Percentiles rank a stretch among this genome's conserved stretches.
Evolutionary conservation across 108 stramenopile genomes (phyloP).

Genomic region (Cyclotella cryptica): DNA sequence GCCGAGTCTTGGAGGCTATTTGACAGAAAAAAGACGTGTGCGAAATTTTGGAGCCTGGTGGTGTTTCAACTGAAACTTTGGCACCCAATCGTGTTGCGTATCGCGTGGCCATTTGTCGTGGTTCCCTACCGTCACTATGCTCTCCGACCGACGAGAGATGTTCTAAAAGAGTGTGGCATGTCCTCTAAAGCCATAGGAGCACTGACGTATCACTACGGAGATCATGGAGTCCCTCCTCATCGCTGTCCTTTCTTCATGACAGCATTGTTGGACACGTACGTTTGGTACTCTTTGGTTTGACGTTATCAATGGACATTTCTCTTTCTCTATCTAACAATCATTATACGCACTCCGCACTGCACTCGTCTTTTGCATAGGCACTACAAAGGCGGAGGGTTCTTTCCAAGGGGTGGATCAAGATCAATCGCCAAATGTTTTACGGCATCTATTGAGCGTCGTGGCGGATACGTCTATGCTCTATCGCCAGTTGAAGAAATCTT

Average conservation of each 20-base stretch:
- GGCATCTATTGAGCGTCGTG: constrained; percentile 33
- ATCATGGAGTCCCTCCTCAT: constrained; percentile 35
- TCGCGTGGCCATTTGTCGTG: constrained; percentile 29
- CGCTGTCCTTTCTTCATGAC: constrained; percentile 36
- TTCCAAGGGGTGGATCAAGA: constrained; percentile 35
- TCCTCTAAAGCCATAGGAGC: constrained; percentile 29
- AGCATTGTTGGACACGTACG: constrained; percentile 31
- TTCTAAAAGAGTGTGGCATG: constrained; percentile 19
- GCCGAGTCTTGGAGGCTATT: constrained; percentile 18
- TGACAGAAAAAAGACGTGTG: constrained; percentile 22
- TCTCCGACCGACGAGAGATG: constrained; percentile 26
- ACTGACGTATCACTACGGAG: constrained; percentile 43
- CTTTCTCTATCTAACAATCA: not conserved
- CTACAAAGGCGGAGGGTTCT: constrained; percentile 38
- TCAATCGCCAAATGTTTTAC: constrained; percentile 31
- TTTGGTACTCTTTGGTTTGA: not conserved
- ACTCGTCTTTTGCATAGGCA: not conserved
- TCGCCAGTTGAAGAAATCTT: constrained; percentile 36
- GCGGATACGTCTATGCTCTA: constrained; percentile 35
- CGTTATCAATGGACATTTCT: not conserved
- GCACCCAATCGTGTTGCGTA: constrained; percentile 22
- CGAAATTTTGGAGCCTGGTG: constrained; percentile 27
- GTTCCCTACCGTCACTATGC: constrained; percentile 22
- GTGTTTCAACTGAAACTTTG: constrained; percentile 33
- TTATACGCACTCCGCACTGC: not conserved